Evolutionary conservation across 768 basidiomycete species (phyloP), one percentile per base, ranked within the genome.

Genomic region (Sutorius australiensis): DNA sequence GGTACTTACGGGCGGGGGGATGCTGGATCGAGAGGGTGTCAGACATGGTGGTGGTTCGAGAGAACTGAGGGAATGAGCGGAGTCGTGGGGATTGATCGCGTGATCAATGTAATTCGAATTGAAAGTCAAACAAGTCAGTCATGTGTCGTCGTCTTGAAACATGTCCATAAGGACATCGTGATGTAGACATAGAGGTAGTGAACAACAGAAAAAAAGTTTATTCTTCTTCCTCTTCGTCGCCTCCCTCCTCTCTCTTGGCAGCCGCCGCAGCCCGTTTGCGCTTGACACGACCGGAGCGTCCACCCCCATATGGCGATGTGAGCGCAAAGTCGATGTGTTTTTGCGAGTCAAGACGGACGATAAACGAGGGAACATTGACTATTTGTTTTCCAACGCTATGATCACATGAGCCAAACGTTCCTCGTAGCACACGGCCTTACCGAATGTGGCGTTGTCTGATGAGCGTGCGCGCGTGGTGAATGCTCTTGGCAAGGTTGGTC

Each of bases 281-380:
- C 91, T 98, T 98, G 71, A 95, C 93, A 62, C 95, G 95, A 64
- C 95, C 95, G 57, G 91, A 78, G 56, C 89, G 86, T 62, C 89
- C 95, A 67, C 95, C 95, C 70, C 95, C 95, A 67, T 92, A 95
- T 51, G 95, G 95, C 57, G 94, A 97, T 54, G 89, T 95, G 63
- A 95, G 86, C 41, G 95, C 89, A 71, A 98, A 99, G 83, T 99
- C 97, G 72, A 99, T 95, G 83, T 99, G 97, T 71, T 98, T 98
- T 82, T 98, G 95, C 56, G 93, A 95, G 80, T 98, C 97, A 63
- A 98, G 89, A 75, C 97, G 93, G 64, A 99, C 95, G 70, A 98
- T 90, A 73, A 98, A 98, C 3, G 95, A 98, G 17, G 95, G 95
- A 51, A 98, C 90, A 76, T 97, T 94, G 78, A 99, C 97, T 59